Base-by-base conservation (phyloP, 176 grass and related monocot genomes). In the Poa pratensis region DNA sequence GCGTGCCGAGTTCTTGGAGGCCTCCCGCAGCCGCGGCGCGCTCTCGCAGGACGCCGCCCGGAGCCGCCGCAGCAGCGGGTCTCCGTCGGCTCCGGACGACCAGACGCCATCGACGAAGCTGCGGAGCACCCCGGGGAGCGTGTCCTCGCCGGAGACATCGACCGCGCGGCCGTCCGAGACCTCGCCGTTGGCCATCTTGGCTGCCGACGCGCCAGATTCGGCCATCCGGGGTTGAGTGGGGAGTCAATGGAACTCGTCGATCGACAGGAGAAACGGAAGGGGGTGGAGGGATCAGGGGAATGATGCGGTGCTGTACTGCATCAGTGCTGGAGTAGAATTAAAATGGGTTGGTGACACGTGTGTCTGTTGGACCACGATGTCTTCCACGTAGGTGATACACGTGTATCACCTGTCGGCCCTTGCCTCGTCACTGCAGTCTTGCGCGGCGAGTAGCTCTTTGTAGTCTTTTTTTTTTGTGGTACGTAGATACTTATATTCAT, bases 1-100 rank as follows among this genome's bases (percentile, higher is more conserved):
- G 32, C 80, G 58, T 3, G 86, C 91, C 4, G 91, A 92, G 81
- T 92, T 96, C 80, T 84, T 78, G 15, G 90, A 96, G 72, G 93
- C 96, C 5, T 84, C 88, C 28, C 78, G 81, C 73, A 99, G 67
- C 42, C 91, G 84, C 26, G 96, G 93, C 6, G 75, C 86, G 5
- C 67, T 61, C 76, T 91, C 86, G 59, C 81, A 58, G 72, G 89
- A 59, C 43, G 90, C 89, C 55, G 59, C 57, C 65, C 80, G 79
- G 75, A 99, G 60, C 70, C 96, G 75, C 64, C 63, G 48, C 35
- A 94, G 87, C 8, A 96, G 83, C 32, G 91, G 84, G 39, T 88
- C 91, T 11, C 86, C 76, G 4, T 27, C 89, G 58, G 6, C 83
- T 18, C 46, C 57, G 4, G 50, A 28, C 24, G 73, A 51, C 66